Evolutionary conservation across 2,329 filamentous ascomycete species (phyloP).

Genomic region (Neofusicoccum ribis): DNA sequence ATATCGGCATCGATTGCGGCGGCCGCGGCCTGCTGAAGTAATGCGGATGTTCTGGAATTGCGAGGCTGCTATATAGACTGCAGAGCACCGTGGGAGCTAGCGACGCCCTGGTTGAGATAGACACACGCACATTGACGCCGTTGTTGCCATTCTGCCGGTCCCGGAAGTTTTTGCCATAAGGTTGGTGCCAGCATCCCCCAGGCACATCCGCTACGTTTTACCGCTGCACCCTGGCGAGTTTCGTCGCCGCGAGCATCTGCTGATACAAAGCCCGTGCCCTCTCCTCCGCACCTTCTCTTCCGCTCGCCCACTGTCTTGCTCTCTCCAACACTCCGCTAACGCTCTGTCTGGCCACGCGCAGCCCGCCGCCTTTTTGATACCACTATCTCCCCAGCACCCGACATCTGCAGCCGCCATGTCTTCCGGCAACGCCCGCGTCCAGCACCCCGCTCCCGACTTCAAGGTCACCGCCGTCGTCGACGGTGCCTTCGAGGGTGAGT

Average conservation of each 20-base stretch:
- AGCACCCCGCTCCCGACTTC: conserved; percentile 42
- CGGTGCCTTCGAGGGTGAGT: conserved; percentile 41
- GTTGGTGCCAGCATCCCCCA: conserved; percentile 11
- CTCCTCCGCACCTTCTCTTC: neutral
- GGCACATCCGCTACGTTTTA: conserved; percentile 4
- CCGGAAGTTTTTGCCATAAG: conserved; percentile 6
- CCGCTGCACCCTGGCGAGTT: conserved; percentile 1
- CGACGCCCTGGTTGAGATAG: neutral
- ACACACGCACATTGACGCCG: neutral
- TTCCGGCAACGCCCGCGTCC: conserved; percentile 40
- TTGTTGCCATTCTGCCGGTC: conserved; percentile 12
- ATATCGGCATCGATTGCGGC: conserved; percentile 17
- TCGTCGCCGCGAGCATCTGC: conserved; percentile 26
- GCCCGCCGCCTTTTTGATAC: neutral
- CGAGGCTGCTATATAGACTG: conserved; percentile 3
- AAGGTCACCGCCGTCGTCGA: conserved; percentile 41
- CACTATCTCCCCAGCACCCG: neutral
- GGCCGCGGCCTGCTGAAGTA: conserved; percentile 18
- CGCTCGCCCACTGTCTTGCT: neutral
- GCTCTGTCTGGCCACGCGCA: conserved; percentile 5
- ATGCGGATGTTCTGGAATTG: conserved; percentile 20
- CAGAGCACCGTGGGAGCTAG: neutral
- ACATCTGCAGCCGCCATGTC: conserved; percentile 29
- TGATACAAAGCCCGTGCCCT: conserved; percentile 25
- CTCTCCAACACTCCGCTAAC: neutral